Percentiles rank a stretch among this genome's conserved stretches.
Conservation (phyloP, 345 rosid species). For the Rubroshorea leprosula region DNA sequence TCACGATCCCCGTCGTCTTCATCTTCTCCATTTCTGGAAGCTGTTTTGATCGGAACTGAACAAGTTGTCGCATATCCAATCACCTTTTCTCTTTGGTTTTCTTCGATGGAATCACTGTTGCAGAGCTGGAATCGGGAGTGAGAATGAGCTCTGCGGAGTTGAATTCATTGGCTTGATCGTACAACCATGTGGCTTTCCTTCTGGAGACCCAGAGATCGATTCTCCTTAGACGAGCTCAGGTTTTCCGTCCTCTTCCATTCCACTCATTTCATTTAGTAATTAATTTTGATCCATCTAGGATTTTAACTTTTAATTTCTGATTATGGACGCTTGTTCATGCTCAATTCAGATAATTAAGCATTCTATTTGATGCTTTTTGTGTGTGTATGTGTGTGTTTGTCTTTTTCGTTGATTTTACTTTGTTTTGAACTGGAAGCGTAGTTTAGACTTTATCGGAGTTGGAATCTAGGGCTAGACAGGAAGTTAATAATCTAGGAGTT, state of each 20-base stretch:
- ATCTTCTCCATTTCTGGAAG: background rate
- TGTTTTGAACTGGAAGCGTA: background rate
- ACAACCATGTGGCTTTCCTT: constrained; percentile 83
- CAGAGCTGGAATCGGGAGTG: constrained; percentile 23
- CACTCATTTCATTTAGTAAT: no score
- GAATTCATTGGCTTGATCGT: constrained; percentile 29
- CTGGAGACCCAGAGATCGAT: constrained; percentile 91
- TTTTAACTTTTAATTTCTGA: background rate
- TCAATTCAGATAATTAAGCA: background rate
- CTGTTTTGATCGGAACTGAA: background rate
- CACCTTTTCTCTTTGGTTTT: background rate
- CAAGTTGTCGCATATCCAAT: background rate
- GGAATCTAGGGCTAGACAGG: background rate
- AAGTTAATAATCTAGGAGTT: no score
- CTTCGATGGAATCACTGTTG: background rate
- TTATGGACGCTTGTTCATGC: background rate
- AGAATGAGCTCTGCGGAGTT: constrained; percentile 26
- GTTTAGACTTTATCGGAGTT: background rate
- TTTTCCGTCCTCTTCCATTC: constrained; percentile 16
- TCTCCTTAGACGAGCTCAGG: constrained; percentile 96
- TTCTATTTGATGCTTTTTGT: background rate
- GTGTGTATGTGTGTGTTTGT: no score
- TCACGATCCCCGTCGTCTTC: background rate
- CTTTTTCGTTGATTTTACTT: background rate
- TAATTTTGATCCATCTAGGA: background rate